Percentiles rank a stretch among this genome's conserved stretches.
These are phyloP conservation scores for Exophiala aquamarina DNA, from an alignment of 2,329 filamentous ascomycete species.

Conservation along the genomic window DNA sequence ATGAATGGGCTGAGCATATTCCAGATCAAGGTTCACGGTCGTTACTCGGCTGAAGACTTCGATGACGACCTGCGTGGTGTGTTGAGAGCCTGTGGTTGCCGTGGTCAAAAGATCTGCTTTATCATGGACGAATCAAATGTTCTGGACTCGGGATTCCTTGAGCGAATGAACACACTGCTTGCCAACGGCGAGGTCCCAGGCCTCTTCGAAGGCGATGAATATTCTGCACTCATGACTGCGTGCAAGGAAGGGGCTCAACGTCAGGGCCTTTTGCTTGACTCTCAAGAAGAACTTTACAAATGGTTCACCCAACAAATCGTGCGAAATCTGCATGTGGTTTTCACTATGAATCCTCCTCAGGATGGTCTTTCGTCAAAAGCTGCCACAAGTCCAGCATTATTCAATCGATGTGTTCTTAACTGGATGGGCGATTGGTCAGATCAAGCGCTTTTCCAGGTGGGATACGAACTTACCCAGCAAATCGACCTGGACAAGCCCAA, in stretches of 20 bases:
- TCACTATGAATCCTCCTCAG: conserved; percentile 99
- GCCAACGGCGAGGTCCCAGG: conserved; percentile 99
- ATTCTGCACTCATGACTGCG: conserved; percentile 96
- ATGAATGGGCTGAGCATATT: conserved; percentile 99
- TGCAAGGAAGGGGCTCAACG: conserved; percentile 98
- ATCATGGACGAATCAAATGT: conserved; percentile 99
- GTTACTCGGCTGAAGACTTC: conserved; percentile 97
- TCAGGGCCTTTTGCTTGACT: conserved; percentile 91
- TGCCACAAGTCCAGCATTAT: conserved; percentile 93
- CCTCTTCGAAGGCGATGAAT: conserved; percentile 98
- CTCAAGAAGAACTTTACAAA: conserved; percentile 99
- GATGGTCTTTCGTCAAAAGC: conserved; percentile 94
- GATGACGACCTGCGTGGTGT: conserved; percentile 96
- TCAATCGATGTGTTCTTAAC: conserved; percentile 99
- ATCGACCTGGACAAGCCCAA: conserved; percentile 88
- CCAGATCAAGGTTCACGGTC: conserved; percentile 99
- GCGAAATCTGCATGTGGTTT: conserved; percentile 97
- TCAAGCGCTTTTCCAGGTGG: conserved; percentile 97
- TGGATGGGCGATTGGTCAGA: conserved; percentile 99
- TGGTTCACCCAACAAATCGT: conserved; percentile 99
- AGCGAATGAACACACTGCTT: conserved; percentile 98
- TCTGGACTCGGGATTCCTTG: conserved; percentile 95
- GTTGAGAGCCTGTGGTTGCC: conserved; percentile 88
- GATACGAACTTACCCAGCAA: conserved; percentile 91
- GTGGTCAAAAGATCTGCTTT: conserved; percentile 99